These are phyloP conservation scores for Neonectria ditissima DNA, from an alignment of 2,329 filamentous ascomycete genomes.

Conservation along the genomic window DNA sequence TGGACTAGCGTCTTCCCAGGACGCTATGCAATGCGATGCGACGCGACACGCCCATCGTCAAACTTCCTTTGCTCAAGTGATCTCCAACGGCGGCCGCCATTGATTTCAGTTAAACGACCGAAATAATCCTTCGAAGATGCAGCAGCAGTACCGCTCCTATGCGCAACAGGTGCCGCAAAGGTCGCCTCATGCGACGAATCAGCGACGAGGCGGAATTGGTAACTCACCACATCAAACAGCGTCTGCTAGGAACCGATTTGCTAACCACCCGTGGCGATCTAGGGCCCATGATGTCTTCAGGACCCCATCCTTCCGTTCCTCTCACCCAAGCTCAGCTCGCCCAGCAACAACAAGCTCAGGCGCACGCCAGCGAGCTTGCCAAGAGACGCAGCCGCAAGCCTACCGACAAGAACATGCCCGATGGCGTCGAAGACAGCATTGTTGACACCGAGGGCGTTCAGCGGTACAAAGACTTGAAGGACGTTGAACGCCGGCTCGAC, in stretches of 20 bases:
- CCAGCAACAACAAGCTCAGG: conserved; percentile 64
- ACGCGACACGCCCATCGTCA: conserved; percentile 40
- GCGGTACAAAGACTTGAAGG: conserved; percentile 85
- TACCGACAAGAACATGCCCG: conserved; percentile 93
- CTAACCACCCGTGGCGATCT: conserved; percentile 31
- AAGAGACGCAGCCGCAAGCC: conserved; percentile 89
- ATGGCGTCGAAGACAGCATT: conserved; percentile 85
- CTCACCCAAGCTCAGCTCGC: conserved; percentile 66
- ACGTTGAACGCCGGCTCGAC: conserved; percentile 89
- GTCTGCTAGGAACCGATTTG: conserved; percentile 7
- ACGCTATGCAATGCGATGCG: conserved; percentile 36
- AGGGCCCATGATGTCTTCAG: conserved; percentile 69
- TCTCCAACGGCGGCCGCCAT: conserved; percentile 20
- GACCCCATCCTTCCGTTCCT: conserved; percentile 63
- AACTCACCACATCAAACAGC: conserved; percentile 33
- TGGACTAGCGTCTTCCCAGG: conserved; percentile 35
- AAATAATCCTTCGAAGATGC: conserved; percentile 55
- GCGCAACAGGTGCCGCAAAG: conserved; percentile 63
- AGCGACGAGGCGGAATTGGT: conserved; percentile 67
- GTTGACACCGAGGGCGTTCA: conserved; percentile 81
- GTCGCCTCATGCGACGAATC: conserved; percentile 60
- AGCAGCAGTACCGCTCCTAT: conserved; percentile 65
- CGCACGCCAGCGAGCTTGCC: conserved; percentile 72
- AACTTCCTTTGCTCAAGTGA: conserved; percentile 19
- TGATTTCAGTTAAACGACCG: conserved; percentile 18